Evolutionary conservation across 441 rosid species (phyloP), one percentile per base, ranked within the genome.

Genomic region (Cnidoscolus chayamansa): DNA sequence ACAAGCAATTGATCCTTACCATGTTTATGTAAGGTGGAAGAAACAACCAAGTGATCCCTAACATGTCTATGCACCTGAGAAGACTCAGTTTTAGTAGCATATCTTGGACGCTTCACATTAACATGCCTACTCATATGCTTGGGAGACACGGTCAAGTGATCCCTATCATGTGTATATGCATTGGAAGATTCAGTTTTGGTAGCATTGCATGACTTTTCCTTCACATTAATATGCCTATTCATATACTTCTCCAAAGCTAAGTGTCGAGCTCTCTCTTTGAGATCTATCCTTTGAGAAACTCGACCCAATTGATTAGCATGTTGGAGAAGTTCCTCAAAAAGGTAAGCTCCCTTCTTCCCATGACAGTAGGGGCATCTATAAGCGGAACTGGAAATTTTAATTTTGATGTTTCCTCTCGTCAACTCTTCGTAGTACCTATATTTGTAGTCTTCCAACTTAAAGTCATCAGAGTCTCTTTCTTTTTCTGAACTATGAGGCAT

Each of bases 311-410:
- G 19, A 56, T 67, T 67, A 72, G 90, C 89, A 74, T 89, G 92
- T 43, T 72, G 68, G 16, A 75, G 71, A 76, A 89, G 84, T 66
- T 81, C 86, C 37, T 77, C 66, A 45, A 53, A 81, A 2, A 0
- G 47, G 74, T 84, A 86, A 63, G 84, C 84, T 20, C 77, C 74
- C 19, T 62, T 65, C 64, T 68, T 78, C 35, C 76, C 56, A 50
- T 50, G 66, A 67, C 94, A 87, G 74, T 70, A 86, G 50, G 92
- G 90, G 66, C 94, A 89, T 60, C 71, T 75, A 70, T 76, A 88
- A 9, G 68, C 20, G 65, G 85, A 72, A 12, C 74, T 78, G 5
- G 88, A 79, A 32, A 76, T 32, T 65, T 70, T 74, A 37, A 88
- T 73, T 74, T 72, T 66, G 19, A 72, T 31, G 11, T 11, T 20